Evolutionary conservation across 306 rosid genomes (phyloP), one percentile per base, ranked within the genome.

Genomic region (Vigna reflexopilosa): DNA sequence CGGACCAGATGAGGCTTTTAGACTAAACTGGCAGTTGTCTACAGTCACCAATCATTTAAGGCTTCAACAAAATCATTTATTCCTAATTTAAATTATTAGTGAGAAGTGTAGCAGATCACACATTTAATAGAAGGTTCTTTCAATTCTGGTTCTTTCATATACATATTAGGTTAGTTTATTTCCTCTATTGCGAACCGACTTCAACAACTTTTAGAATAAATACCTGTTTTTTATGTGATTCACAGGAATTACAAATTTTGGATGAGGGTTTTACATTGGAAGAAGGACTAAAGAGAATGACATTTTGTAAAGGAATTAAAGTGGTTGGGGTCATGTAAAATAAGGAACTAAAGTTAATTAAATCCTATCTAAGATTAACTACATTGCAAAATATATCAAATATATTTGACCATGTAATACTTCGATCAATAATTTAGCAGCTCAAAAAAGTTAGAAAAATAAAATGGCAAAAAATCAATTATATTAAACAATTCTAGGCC

Each of bases 401-500:
- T 59, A n/a, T 15, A 59, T 59, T 24, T 59, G 14, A 28, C 40
- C 66, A 26, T 32, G 16, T 34, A 28, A 59, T 10, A 59, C 19
- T 59, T 59, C 12, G 66, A 26, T 3, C 1, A 58, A 58, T 28
- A 59, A 14, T 5, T 55, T 52, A 20, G 30, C 30, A 54, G 28
- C 6, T 19, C 30, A 54, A 54, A 54, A 20, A 9, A 54, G 13
- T 6, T 54, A 56, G 62, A 56, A 56, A 20, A 20, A 56, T 54
- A 19, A 56, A 56, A 56, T 19, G 9, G 2, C 26, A 56, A 26
- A 12, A 13, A 8, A 34, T 30, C 7, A 34, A 63, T 16, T n/a
- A 64, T 32, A 62, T 34, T 62, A 64, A 64, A 36, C 49, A 36
- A 64, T 36, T n/a, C 69, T 36, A 64, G 47, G 49, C 28, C 48